These are phyloP conservation scores for Hemisphaericaspora xylanilytica DNA, from an alignment of 1,139 yeast species.

Conservation along the genomic window DNA sequence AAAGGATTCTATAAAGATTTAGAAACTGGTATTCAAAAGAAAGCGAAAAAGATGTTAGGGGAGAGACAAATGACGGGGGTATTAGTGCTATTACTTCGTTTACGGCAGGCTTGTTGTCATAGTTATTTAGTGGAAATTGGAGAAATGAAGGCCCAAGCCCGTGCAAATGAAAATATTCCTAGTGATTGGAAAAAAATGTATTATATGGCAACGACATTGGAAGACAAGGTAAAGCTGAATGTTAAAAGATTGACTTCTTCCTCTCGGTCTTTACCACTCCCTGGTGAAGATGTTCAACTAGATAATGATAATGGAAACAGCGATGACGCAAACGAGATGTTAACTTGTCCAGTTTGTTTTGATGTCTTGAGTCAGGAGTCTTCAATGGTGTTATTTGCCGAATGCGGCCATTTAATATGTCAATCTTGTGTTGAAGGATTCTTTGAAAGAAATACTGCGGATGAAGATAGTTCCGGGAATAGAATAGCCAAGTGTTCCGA, in stretches of 20 bases:
- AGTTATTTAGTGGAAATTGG: slow-evolving; percentile 72
- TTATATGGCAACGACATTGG: slow-evolving; percentile 8
- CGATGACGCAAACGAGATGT: slow-evolving; percentile 20
- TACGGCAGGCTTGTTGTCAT: slow-evolving; percentile 92
- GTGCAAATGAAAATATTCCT: slow-evolving; percentile 12
- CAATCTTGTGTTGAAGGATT: slow-evolving; percentile 56
- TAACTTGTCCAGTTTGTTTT: slow-evolving; percentile 67
- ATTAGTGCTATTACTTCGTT: slow-evolving; percentile 68
- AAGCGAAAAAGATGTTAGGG: slow-evolving; percentile 54
- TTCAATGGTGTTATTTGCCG: slow-evolving; percentile 45
- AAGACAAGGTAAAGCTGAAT: not conserved
- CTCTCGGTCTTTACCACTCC: not conserved
- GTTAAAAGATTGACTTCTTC: slow-evolving; percentile 5
- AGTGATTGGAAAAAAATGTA: slow-evolving; percentile 27
- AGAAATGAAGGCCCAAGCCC: slow-evolving; percentile 35
- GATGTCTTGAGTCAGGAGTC: slow-evolving; percentile 54
- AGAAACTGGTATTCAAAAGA: slow-evolving; percentile 55
- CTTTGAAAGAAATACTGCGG: slow-evolving; percentile 40
- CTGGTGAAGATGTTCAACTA: not conserved
- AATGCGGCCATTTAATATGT: slow-evolving; percentile 74
- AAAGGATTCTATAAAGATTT: slow-evolving; percentile 54
- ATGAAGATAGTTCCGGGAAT: slow-evolving; percentile 34
- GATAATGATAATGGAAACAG: slow-evolving; percentile 16
- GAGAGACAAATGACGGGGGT: slow-evolving; percentile 45
- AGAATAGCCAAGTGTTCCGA: slow-evolving; percentile 52